phyloP scores from a whole-genome alignment of 345 rosid genomes.

The Citrus glauca region DNA sequence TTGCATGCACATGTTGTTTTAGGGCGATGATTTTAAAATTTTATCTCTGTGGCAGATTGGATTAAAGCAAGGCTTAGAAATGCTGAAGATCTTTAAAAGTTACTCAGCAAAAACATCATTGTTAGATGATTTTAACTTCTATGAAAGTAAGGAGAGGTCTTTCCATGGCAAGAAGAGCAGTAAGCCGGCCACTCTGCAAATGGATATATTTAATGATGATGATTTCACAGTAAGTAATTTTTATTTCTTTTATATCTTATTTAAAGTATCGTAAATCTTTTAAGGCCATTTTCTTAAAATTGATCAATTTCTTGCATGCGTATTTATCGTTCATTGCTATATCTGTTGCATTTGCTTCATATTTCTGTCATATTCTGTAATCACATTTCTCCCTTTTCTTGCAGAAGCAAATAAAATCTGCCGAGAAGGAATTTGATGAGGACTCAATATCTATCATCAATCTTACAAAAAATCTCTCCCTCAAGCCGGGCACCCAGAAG shows the following conservation, averaged over 20 bases:
- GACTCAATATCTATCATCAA: constrained; percentile 33
- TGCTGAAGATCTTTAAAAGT: constrained; percentile 59
- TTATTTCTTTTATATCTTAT: not conserved
- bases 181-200: constrained; percentile 40
- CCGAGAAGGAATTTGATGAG: constrained; percentile 25
- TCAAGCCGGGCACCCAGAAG: constrained; percentile 30
- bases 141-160: constrained; percentile 60
- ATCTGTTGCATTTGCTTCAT: too few relatives aligned
- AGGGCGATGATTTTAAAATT: not conserved
- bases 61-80: constrained; percentile 62
- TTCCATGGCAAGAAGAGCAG: constrained; percentile 27
- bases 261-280: not conserved
- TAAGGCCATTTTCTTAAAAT: not conserved
- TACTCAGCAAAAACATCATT: constrained; percentile 45
- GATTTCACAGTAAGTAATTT: constrained; percentile 32
- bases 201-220: constrained; percentile 38
- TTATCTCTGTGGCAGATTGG: constrained; percentile 32
- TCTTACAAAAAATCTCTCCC: constrained; percentile 54
- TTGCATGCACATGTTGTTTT: not conserved
- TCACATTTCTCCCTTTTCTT: not conserved
- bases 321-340: too few relatives aligned
- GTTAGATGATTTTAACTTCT: constrained; percentile 67
- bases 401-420: constrained; percentile 33
- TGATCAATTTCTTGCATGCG: not conserved
- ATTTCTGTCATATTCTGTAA: not conserved